phyloP scores from a whole-genome alignment of 2,329 filamentous ascomycete genomes.

The Aspergillus sp. region DNA sequence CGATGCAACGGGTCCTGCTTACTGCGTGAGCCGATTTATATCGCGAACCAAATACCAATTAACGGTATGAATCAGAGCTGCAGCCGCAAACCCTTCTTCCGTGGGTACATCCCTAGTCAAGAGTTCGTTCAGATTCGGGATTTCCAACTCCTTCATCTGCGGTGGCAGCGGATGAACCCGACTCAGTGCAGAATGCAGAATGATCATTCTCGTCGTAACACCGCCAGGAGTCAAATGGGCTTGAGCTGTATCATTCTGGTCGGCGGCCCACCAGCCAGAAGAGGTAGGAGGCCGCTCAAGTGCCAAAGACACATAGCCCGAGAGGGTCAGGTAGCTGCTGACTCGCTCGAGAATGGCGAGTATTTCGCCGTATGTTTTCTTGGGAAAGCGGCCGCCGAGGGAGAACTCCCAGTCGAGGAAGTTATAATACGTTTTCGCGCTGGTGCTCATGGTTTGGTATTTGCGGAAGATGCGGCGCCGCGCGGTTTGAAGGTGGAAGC shows the following conservation, averaged over 20 bases:
- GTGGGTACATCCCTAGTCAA: not conserved
- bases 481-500: not conserved
- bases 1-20: too few relatives aligned
- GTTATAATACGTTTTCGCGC: not conserved
- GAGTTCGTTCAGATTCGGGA: not conserved
- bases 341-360: not conserved
- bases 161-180: too few relatives aligned
- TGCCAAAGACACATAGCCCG: not conserved
- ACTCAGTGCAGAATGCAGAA: too few relatives aligned
- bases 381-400: not conserved
- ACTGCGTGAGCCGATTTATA: too few relatives aligned
- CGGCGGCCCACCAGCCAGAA: not conserved
- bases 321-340: not conserved
- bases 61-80: not conserved
- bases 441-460: constrained; percentile 1
- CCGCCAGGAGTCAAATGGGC: not conserved
- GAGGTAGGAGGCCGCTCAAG: not conserved
- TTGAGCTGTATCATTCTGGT: not conserved
- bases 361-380: constrained; percentile 1
- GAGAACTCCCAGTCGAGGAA: not conserved
- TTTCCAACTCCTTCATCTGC: not conserved
- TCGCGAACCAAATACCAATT: not conserved
- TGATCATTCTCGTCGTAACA: too few relatives aligned
- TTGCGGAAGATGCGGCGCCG: not conserved
- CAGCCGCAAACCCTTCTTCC: not conserved